phyloP scores from a whole-genome alignment of 2,329 filamentous ascomycete genomes.

The Thermothelomyces thermophilus region DNA sequence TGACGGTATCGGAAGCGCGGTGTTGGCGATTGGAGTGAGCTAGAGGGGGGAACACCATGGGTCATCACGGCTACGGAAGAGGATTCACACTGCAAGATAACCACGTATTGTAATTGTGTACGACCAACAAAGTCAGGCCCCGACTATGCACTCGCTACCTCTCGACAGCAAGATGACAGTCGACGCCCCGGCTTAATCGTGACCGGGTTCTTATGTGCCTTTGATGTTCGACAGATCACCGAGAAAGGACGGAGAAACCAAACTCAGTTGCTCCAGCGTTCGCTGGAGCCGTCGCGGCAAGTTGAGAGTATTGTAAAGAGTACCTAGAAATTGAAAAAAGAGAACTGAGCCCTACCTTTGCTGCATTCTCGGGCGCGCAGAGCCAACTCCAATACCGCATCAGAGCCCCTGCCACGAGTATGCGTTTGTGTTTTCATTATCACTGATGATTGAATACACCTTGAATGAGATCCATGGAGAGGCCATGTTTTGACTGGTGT shows the following conservation, averaged over 20 bases:
- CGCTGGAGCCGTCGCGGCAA: conserved; percentile 51
- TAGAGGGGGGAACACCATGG: neutral
- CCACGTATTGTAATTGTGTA: conserved; percentile 47
- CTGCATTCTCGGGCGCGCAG: no score
- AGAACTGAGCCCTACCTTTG: conserved; percentile 5
- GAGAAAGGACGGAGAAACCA: conserved; percentile 61
- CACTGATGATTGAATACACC: no score
- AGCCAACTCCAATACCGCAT: no score
- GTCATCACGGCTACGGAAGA: neutral
- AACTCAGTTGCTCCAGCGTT: conserved; percentile 56
- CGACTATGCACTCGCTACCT: conserved; percentile 79
- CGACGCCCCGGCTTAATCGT: conserved; percentile 99
- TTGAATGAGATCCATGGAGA: no score
- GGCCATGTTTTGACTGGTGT: neutral
- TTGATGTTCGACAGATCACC: conserved; percentile 60
- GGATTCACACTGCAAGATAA: neutral
- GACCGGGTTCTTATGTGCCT: conserved; percentile 76
- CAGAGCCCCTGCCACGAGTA: no score
- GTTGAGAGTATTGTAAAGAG: neutral
- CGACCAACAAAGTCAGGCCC: conserved; percentile 93
- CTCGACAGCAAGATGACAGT: conserved; percentile 73
- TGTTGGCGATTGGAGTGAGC: neutral
- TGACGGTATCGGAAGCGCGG: neutral
- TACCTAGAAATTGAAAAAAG: neutral
- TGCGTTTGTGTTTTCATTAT: no score